Evolutionary conservation across 345 rosid genomes (phyloP).

Genomic region (Eutrema yunnanense): DNA sequence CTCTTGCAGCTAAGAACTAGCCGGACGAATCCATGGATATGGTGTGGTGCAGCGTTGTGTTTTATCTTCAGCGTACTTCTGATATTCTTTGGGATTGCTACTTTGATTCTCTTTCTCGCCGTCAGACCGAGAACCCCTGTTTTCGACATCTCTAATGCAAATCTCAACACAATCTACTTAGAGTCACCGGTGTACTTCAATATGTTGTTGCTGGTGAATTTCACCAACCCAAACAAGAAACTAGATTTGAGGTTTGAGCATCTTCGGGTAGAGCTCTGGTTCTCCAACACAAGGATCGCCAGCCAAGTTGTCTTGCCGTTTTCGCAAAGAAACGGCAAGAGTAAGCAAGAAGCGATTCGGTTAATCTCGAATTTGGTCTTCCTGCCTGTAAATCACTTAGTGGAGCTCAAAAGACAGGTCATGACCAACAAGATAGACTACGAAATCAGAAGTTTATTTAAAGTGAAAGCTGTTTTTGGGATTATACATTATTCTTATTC

Average conservation of each 20-base stretch:
- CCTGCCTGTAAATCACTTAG: constrained; percentile 51
- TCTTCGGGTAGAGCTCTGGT: constrained; percentile 56
- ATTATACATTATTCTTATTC: constrained; percentile 63
- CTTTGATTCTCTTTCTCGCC: constrained; percentile 53
- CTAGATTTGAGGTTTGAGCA: constrained; percentile 58
- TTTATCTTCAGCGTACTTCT: constrained; percentile 67
- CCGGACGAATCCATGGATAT: constrained; percentile 56
- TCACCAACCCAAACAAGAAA: constrained; percentile 76
- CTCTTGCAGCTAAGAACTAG: constrained; percentile 36
- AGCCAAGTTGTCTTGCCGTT: constrained; percentile 61
- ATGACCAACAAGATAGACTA: constrained; percentile 52
- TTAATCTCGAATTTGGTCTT: constrained; percentile 72
- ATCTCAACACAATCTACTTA: constrained; percentile 65
- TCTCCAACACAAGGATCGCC: constrained; percentile 50
- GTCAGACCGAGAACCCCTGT: constrained; percentile 62
- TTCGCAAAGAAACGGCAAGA: constrained; percentile 46
- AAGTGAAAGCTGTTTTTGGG: constrained; percentile 67
- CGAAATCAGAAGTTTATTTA: constrained; percentile 56
- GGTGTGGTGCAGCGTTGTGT: constrained; percentile 75
- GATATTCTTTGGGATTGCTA: constrained; percentile 75
- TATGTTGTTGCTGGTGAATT: constrained; percentile 53
- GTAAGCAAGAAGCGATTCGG: constrained; percentile 49
- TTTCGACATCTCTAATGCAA: constrained; percentile 69
- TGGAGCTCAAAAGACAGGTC: constrained; percentile 69
- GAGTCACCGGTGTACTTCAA: constrained; percentile 79